Base-by-base conservation (phyloP, 257 asterid genomes). In the Solanum phureja region DNA sequence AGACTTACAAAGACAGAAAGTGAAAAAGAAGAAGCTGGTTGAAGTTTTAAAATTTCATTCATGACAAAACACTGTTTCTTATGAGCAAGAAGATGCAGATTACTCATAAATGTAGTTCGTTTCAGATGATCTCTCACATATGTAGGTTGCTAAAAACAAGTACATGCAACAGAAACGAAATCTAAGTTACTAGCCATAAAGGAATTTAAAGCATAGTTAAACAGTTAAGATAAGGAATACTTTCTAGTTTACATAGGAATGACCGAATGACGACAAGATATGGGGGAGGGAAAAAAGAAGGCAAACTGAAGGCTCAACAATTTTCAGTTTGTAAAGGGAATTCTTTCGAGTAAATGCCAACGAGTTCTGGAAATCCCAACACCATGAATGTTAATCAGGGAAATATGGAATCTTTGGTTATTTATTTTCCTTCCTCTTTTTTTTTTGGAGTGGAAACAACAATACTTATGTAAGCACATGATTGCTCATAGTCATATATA, bases 301-400 rank as follows among this genome's bases (percentile, higher is more conserved):
- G 4, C 42, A 29, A 35, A 23, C 66, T 44, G 42, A 27, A 81
- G 85, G 18, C 68, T 49, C 68, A 81, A 29, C 44, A 7, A 46
- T 81, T 81, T 81, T 31, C 5, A 0, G 16, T 82, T 19, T 10
- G 29, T 19, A 49, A 82, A 29, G 18, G 69, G 16, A 82, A 29
- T 5, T 29, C 42, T 27, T 27, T 14, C 16, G 64, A 79, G 66
- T 44, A 44, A 79, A 96, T 79, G 66, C 85, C 37, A 82, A 82
- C 7, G 29, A 49, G 44, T 18, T 27, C 85, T 81, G 69, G 19
- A 49, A 69, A 46, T 46, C 44, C 19, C 44, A 81, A 46, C 27
- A 81, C 29, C 85, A 49, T 46, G 85, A 81, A 81, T 29, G 85
- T n/a, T 42, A 12, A 81, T 27, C 37, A 13, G 2, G 38, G 29